Percentiles rank a stretch among this genome's conserved stretches.
Evolutionary conservation across 2,329 filamentous ascomycete species (phyloP).

Genomic region (Aspergillus sergii): DNA sequence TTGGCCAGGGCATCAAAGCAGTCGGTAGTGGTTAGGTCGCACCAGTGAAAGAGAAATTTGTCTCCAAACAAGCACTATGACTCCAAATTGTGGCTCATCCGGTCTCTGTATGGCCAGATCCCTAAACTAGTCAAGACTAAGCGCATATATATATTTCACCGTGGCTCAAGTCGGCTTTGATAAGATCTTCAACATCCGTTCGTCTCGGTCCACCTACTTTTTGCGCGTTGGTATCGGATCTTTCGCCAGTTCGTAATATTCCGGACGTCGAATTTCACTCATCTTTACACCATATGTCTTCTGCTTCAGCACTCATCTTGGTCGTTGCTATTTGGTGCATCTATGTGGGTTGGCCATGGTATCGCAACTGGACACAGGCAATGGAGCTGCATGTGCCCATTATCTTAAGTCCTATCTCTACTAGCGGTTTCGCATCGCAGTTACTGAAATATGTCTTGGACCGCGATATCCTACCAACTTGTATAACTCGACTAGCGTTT

Average conservation of each 20-base stretch:
- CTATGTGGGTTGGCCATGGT: not conserved
- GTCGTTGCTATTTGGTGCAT: not conserved
- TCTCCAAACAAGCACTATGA: not conserved
- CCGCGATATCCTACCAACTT: not conserved
- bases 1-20: not conserved
- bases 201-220: not conserved
- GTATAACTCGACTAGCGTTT: not conserved
- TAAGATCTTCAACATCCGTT: not conserved
- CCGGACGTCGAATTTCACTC: not conserved
- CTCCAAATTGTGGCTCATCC: not conserved
- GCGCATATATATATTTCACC: not conserved
- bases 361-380: not conserved
- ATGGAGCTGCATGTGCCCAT: not conserved
- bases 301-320: not conserved
- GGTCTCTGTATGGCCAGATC: not conserved
- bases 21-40: not conserved
- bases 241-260: accelerated
- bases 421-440: not conserved
- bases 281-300: not conserved
- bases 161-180: not conserved
- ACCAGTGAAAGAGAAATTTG: not conserved
- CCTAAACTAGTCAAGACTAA: not conserved
- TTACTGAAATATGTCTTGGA: not conserved
- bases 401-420: not conserved
- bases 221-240: not conserved